Conservation (phyloP, 345 rosid genomes). For the Moringa oleifera region DNA sequence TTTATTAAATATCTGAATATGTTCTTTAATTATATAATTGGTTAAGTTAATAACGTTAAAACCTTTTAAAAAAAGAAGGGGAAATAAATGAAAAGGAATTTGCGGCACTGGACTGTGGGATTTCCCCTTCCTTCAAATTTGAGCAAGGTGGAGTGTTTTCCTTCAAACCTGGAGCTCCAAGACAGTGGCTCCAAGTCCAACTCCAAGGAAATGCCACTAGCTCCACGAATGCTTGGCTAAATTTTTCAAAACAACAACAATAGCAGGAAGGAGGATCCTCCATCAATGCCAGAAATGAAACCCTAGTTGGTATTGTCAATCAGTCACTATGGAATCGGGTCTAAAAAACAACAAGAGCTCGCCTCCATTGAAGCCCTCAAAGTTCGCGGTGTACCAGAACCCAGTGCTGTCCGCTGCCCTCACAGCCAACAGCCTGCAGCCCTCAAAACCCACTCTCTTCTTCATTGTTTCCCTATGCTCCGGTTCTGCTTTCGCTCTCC, state of each 20-base stretch:
- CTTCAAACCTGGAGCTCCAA: no score
- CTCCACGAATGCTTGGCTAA: background rate
- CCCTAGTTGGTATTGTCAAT: background rate
- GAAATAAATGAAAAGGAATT: no score
- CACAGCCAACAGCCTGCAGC: conserved; percentile 68
- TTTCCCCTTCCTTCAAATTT: no score
- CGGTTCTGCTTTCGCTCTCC: conserved; percentile 55
- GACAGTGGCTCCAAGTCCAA: no score
- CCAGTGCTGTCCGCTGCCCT: conserved; percentile 69
- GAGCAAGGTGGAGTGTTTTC: no score
- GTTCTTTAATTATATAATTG: no score
- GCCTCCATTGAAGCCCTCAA: conserved; percentile 38
- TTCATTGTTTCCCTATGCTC: conserved; percentile 50
- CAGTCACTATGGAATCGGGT: conserved; percentile 19
- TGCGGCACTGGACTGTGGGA: no score
- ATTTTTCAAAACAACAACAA: background rate
- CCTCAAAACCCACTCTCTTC: conserved; percentile 56
- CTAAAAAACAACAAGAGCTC: conserved; percentile 22
- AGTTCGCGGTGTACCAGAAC: conserved; percentile 80
- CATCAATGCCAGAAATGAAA: background rate
- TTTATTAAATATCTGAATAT: no score
- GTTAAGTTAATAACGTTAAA: no score
- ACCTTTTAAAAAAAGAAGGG: no score
- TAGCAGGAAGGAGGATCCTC: background rate
- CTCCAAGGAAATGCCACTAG: no score